Conservation (phyloP, 345 rosid species). For the Mercurialis annua region DNA sequence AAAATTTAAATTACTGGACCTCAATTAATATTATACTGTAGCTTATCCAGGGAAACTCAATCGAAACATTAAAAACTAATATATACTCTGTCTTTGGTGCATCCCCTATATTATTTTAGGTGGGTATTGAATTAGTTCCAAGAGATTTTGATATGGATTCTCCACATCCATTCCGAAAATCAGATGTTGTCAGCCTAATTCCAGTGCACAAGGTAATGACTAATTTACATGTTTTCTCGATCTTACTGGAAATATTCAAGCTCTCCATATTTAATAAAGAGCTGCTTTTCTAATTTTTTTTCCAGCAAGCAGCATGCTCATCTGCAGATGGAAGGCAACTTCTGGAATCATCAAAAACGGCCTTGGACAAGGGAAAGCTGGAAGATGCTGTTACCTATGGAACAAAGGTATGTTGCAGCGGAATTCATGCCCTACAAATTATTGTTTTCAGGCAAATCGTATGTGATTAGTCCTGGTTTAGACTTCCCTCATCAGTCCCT, state of each 20-base stretch:
- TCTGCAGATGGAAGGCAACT: slow-evolving; percentile 99
- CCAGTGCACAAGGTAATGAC: slow-evolving; percentile 88
- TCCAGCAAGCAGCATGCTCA: slow-evolving; percentile 98
- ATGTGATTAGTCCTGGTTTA: slow-evolving; percentile 3
- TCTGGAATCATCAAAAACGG: slow-evolving; percentile 96
- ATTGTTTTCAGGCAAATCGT: slow-evolving; percentile 12
- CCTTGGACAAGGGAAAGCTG: slow-evolving; percentile 97
- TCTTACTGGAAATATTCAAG: slow-evolving; percentile 12
- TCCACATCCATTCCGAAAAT: slow-evolving; percentile 70
- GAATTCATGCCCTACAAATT: slow-evolving; percentile 12
- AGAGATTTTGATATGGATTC: slow-evolving; percentile 98
- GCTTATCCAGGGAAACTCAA: neutral
- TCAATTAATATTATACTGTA: neutral
- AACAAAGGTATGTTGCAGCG: slow-evolving; percentile 58
- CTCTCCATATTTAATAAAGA: slow-evolving; percentile 5
- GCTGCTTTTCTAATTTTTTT: slow-evolving; percentile 28
- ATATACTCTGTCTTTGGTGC: slow-evolving; percentile 1
- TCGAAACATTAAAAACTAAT: slow-evolving; percentile 14
- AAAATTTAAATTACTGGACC: neutral
- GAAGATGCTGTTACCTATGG: slow-evolving; percentile 98
- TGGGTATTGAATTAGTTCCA: slow-evolving; percentile 92
- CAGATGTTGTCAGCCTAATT: slow-evolving; percentile 83
- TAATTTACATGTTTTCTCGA: slow-evolving; percentile 4
- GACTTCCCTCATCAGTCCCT: neutral
- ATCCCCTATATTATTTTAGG: slow-evolving; percentile 38